Evolutionary conservation across 495 filamentous ascomycete genomes (phyloP), one percentile per base, ranked within the genome.

Genomic region (Cercophora samala): DNA sequence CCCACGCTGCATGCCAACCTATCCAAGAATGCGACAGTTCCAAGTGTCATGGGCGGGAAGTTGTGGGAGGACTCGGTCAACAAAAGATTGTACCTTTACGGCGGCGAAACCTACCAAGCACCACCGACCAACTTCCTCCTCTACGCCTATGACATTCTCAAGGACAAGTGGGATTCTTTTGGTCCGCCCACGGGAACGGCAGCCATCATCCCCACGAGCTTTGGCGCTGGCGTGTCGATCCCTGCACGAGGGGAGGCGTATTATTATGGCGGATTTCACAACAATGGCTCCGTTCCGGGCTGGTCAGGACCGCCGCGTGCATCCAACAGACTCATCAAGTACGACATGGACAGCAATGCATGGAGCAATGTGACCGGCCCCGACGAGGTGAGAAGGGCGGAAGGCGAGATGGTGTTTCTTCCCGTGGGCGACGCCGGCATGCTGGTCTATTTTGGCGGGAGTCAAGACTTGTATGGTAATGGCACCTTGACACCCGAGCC

Each of bases 41-140:
- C 84, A 0, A 67, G 60, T 62, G 75, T 82, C 23, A 72, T 65
- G 58, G 81, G 84, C 25, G 83, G 82, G 0, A 69, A 79, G 22
- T 64, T 85, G 13, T 86, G 82, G 83, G 73, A 76, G 29, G 84
- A 85, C 64, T 71, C 76, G n/a, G 78, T 82, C 29, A 85, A 86
- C 66, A 84, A 83, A 69, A 71, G 77, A 26, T 77, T 86, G 59
- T 86, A 82, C 66, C 72, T 80, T 13, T 86, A 75, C 69, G 84
- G 84, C 9, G 84, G 84, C 42, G 80, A 85, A 59, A 79, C 73
- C 13, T 68, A 59, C 63, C 73, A 66, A 58, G 61, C 73, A 2
- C 74, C 80, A 17, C 61, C 71, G 2, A 63, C 74, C 15, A 59
- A 64, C 37, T 80, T 79, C 52, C 69, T 70, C 24, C 69, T 83